Evolutionary conservation across 139 green algal genomes (phyloP), one percentile per base, ranked within the genome.

Genomic region (Coccomyxa sp.): DNA sequence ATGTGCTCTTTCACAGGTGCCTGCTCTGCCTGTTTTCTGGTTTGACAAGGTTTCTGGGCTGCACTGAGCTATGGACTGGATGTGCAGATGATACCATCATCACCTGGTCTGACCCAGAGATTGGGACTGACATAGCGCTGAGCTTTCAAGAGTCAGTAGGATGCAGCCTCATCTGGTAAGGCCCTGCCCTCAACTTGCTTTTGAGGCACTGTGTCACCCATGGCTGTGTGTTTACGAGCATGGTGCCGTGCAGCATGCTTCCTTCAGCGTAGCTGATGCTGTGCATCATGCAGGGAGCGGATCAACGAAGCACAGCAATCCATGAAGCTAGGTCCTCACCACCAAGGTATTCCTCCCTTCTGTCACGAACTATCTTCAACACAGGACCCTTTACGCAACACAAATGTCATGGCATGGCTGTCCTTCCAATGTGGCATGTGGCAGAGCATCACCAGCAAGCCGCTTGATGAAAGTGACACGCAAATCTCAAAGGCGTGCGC

Each of bases 11-110:
- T n/a, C n/a, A n/a, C n/a, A n/a, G n/a, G n/a, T n/a, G n/a, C n/a
- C n/a, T n/a, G n/a, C n/a, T n/a, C n/a, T n/a, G n/a, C n/a, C n/a
- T n/a, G n/a, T n/a, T n/a, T n/a, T n/a, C n/a, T n/a, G 8, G 35
- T 72, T 72, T 5, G 10, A 72, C 10, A 72, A 33, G 10, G 34
- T 10, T 27, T 72, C 64, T 39, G 2, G 68, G 68, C 31, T 36
- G 10, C 68, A 37, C 68, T 37, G n/a, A 2, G 24, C 24, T 72
- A 2, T 36, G 2, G 68, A 39, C 68, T 36, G 31, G 10, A 37
- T 72, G 68, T 72, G 31, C 93, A 96, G 93, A 97, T 54, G 88
- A 95, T 64, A 99, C 95, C 24, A 99, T 99, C 82, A 99, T 99
- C 54, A 95, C 92, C 0, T 99, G 96, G 96, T 88, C 89, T 2